Evolutionary conservation across 1,139 yeast genomes (phyloP), one percentile per base, ranked within the genome.

Genomic region (Hyphopichia buzzinii): DNA sequence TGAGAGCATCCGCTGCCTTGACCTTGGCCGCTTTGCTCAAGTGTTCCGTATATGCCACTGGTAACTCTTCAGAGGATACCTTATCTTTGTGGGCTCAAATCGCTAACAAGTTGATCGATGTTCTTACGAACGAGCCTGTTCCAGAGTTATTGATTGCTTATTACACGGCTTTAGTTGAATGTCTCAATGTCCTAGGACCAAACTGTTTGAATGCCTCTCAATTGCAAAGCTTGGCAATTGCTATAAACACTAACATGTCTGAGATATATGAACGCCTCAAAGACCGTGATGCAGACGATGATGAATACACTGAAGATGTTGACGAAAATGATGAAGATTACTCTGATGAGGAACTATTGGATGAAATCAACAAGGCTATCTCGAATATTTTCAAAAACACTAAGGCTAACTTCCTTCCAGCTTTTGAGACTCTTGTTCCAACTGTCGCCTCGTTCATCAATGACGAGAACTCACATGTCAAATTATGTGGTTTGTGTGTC

Each of bases 301-400:
- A 84, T 49, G 81, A 77, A 49, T 83, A 77, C 50, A 76, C 80
- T 30, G 90, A 84, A 54, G 90, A 82, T 41, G 74, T 77, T 17
- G 84, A 77, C 43, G 95, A 87, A 39, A 85, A 80, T 39, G 95
- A 84, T 39, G 89, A 83, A 35, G 97, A 86, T 50, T 87, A 78
- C 53, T 84, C 95, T 1, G 96, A 90, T 57, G 96, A 88, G 54
- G 96, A 88, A 52, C 68, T 90, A 36, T 65, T 87, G 41, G 95
- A 88, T 51, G 96, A 90, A 57, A 80, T 89, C 46, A 84, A 83
- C 59, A 85, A 84, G 56, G 82, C 86, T 2, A 60, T 92, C 26
- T 74, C 84, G n/a, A 74, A 85, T 1, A 70, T 89, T 13, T 84
- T 92, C 72, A 84, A 79, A 59, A 74, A 77, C 37, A 67, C 79